Evolutionary conservation across 495 filamentous ascomycete genomes (phyloP).

Genomic region (Hypoxylon crocopeplum): DNA sequence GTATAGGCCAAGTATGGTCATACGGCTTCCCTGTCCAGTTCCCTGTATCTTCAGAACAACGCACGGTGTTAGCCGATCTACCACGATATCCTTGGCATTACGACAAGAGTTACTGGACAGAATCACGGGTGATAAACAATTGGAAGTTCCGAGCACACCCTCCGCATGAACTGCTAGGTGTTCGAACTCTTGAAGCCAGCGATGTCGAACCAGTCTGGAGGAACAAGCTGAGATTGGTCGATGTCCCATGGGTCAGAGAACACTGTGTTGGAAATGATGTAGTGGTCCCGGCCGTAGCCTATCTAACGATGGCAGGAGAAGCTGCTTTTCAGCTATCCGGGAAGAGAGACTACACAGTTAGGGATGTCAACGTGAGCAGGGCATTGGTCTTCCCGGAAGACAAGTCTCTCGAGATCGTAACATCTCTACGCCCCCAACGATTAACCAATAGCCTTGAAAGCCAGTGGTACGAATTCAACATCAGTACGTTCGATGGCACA

Average conservation of each 20-base stretch:
- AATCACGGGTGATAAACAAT: constrained; percentile 49
- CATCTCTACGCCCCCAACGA: constrained; percentile 8
- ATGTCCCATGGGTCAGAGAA: constrained; percentile 58
- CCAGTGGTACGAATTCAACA: constrained; percentile 51
- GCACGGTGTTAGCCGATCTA: constrained; percentile 48
- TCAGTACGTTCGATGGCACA: constrained; percentile 49
- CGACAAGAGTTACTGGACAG: constrained; percentile 50
- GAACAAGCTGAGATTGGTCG: constrained; percentile 50
- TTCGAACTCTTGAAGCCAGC: constrained; percentile 45
- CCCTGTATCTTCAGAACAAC: constrained; percentile 25
- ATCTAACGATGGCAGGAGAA: constrained; percentile 55
- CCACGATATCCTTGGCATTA: constrained; percentile 59
- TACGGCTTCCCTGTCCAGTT: constrained; percentile 27
- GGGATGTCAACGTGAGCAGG: constrained; percentile 37
- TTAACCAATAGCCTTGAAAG: too few species aligned
- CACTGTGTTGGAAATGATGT: constrained; percentile 48
- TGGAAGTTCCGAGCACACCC: constrained; percentile 51
- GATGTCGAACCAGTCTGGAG: constrained; percentile 58
- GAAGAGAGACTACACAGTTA: constrained; percentile 27
- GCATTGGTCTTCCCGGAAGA: constrained; percentile 43
- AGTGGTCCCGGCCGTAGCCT: constrained; percentile 56
- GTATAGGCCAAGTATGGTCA: constrained; percentile 38
- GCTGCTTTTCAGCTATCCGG: constrained; percentile 31
- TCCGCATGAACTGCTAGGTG: constrained; percentile 58
- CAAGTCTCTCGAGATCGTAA: constrained; percentile 39